phyloP scores from a whole-genome alignment of 768 basidiomycete genomes.

The Serendipita vermifera region DNA sequence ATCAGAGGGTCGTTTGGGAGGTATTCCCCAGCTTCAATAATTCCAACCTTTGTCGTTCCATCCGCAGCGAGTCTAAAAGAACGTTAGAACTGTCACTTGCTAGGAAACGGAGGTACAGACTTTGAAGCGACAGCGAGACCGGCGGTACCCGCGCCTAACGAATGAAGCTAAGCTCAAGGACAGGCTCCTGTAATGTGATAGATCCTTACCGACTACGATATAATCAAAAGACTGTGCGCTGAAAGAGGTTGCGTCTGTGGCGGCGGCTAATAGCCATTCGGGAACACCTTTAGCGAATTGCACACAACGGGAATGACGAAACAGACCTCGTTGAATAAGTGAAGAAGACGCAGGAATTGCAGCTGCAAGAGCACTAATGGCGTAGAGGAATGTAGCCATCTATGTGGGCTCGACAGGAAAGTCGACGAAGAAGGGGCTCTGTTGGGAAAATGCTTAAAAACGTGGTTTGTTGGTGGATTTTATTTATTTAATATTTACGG shows the following conservation, averaged over 20 bases:
- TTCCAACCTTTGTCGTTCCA: slow-evolving; percentile 16
- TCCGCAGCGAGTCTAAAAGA: slow-evolving; percentile 4
- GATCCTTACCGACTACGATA: slow-evolving; percentile 7
- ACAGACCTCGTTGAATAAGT: too few species aligned
- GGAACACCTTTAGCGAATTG: background rate
- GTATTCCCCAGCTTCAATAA: slow-evolving; percentile 18
- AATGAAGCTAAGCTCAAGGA: too few species aligned
- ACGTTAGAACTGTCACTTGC: background rate
- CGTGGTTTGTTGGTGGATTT: too few species aligned
- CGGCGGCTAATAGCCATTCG: background rate
- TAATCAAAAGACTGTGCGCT: background rate
- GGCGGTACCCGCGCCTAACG: slow-evolving; percentile 17
- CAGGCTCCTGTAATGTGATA: too few species aligned
- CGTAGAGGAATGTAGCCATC: too few species aligned
- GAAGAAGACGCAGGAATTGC: too few species aligned
- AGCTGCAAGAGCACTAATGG: too few species aligned
- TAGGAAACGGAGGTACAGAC: slow-evolving; percentile 10
- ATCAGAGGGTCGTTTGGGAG: slow-evolving; percentile 16
- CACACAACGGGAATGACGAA: background rate
- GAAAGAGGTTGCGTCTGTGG: background rate
- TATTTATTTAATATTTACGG: too few species aligned
- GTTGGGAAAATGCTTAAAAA: too few species aligned
- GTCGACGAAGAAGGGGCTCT: too few species aligned
- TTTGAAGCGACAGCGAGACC: slow-evolving; percentile 17
- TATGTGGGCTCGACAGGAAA: too few species aligned